Evolutionary conservation across 1,139 yeast species (phyloP).

Genomic region (Spathaspora sp.): DNA sequence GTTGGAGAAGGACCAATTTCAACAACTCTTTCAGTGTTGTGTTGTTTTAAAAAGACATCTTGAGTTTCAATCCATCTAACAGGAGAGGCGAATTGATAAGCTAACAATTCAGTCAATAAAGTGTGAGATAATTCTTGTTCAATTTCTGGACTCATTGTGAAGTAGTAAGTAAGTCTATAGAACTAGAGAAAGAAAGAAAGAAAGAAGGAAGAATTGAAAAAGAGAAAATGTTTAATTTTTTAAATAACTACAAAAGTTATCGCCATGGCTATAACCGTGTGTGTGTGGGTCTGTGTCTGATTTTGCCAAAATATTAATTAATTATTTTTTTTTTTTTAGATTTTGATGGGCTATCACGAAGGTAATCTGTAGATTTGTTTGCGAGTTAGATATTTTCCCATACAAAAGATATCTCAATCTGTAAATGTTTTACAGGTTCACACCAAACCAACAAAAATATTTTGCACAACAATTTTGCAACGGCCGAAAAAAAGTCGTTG

Average conservation of each 20-base stretch:
- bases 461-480: constrained; percentile 1
- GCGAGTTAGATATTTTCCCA: neutral
- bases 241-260: neutral
- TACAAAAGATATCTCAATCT: neutral
- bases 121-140: constrained; percentile 97
- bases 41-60: constrained; percentile 91
- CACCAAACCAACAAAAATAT: neutral
- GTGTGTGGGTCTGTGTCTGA: neutral
- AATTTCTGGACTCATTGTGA: constrained; percentile 87
- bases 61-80: constrained; percentile 99
- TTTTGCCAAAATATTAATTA: neutral
- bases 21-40: constrained; percentile 94
- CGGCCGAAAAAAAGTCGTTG: neutral
- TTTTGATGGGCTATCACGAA: neutral
- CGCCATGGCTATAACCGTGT: neutral
- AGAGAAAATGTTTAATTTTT: neutral
- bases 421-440: neutral
- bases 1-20: constrained; percentile 99
- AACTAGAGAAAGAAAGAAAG: neutral
- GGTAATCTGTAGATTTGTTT: neutral
- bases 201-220: neutral
- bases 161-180: neutral
- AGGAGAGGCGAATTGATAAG: constrained; percentile 98
- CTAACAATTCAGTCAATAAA: constrained; percentile 89
- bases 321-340: neutral